phyloP scores from a whole-genome alignment of 495 filamentous ascomycete species.

The Astrocystis sublimbata region DNA sequence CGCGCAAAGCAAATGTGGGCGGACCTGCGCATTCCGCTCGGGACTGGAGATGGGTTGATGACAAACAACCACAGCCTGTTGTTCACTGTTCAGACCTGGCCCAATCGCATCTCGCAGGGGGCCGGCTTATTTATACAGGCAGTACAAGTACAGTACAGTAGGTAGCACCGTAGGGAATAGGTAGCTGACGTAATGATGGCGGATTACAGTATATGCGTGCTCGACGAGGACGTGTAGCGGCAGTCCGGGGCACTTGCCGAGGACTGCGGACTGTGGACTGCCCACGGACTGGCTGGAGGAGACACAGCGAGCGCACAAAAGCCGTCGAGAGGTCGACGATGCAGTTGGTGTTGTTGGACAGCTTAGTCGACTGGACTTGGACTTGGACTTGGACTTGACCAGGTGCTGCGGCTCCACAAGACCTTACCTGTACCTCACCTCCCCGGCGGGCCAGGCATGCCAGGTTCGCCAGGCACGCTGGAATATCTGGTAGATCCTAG shows the following conservation, averaged over 20 bases:
- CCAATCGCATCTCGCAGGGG: not conserved
- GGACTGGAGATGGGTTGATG: constrained; percentile 12
- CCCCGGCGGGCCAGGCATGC: too few relatives aligned
- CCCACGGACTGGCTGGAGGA: too few relatives aligned
- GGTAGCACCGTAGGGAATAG: not conserved
- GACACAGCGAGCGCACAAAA: not conserved
- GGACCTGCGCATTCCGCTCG: constrained; percentile 14
- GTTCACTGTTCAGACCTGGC: too few relatives aligned
- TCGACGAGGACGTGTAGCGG: not conserved
- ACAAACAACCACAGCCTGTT: constrained; percentile 7
- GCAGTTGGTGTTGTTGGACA: not conserved
- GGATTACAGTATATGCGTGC: too few relatives aligned
- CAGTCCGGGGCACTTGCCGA: not conserved
- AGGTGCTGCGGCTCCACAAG: not conserved
- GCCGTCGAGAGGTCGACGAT: not conserved
- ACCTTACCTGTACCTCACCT: too few relatives aligned
- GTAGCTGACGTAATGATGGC: not conserved
- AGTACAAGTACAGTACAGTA: too few relatives aligned
- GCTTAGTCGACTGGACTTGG: too few relatives aligned
- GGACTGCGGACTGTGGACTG: too few relatives aligned
- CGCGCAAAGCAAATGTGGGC: not conserved
- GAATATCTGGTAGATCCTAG: not conserved
- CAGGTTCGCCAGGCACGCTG: not conserved
- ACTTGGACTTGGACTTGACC: too few relatives aligned
- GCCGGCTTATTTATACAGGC: constrained; percentile 4